Evolutionary conservation across 1,284 basidiomycete genomes (phyloP), one percentile per base, ranked within the genome.

Genomic region (Cutaneotrichosporon arboriforme): DNA sequence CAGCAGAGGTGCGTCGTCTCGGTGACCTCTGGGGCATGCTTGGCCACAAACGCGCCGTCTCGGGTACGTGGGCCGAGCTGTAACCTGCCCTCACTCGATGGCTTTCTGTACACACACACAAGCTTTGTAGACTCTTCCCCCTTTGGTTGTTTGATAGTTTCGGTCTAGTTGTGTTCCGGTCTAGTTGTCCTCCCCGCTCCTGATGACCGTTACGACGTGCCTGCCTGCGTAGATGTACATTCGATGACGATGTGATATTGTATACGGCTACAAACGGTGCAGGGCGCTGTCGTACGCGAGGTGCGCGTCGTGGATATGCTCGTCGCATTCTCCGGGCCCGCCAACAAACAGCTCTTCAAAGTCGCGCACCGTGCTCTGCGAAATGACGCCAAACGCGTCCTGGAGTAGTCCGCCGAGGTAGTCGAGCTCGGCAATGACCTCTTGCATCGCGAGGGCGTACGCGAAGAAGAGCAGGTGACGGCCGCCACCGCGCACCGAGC

Each of bases 401-500:
- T 96, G 92, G 52, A 91, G 77, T 17, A 83, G 85, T 33, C 71
- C 74, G 0, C 91, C 91, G 2, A 94, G 77, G 49, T 77, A 81
- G 46, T 93, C 88, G 17, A 96, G 80, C 66, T 94, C 90, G 53
- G 83, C 81, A 17, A 90, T 92, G 31, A 96, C 87, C 8, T 90
- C 89, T 69, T 77, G 77, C 90, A 96, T 94, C 50, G 88, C 88
- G 49, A 94, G 77, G 0, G 89, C 90, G 67, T 97, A 97, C 1
- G 90, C 90, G 66, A 96, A 94, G 76, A 89, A 97, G 18, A 97
- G 79, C 8, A 97, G 77, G 64, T 93, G 89, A 35, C 86, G 80
- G 7, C 89, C 90, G 8, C 77, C 76, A 1, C 74, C 75, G 13
- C 76, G 52, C 79, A 84, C 68, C 79, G 86, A 70, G 12, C 77